phyloP scores from a whole-genome alignment of 2,329 filamentous ascomycete genomes.

The Fusarium sp. region DNA sequence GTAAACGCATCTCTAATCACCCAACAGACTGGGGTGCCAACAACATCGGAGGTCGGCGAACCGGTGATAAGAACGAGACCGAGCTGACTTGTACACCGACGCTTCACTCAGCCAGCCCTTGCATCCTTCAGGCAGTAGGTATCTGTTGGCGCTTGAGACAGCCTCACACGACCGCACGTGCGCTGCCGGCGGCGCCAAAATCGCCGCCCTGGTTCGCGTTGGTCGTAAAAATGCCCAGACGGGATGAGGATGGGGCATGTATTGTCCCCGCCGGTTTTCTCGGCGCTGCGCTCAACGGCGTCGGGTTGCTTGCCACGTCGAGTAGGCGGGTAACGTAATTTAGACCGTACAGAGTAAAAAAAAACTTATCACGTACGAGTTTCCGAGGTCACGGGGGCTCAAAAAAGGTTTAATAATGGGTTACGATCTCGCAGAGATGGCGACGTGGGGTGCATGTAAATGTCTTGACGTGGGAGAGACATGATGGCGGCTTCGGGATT shows the following conservation, averaged over 20 bases:
- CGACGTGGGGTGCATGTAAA: slow-evolving; percentile 33
- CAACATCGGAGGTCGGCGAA: neutral
- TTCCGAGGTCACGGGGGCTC: slow-evolving; percentile 1
- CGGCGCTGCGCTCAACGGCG: neutral
- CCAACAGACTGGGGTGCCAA: neutral
- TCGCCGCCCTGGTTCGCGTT: neutral
- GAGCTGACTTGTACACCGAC: neutral
- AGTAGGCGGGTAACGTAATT: neutral
- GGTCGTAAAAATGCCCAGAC: neutral
- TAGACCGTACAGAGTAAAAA: neutral
- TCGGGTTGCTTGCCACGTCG: slow-evolving; percentile 8
- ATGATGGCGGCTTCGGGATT: neutral
- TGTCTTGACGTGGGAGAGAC: neutral
- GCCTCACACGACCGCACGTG: slow-evolving; percentile 25
- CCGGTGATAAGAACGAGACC: neutral
- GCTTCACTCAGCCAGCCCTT: neutral
- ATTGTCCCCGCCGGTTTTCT: neutral
- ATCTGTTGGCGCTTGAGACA: slow-evolving; percentile 2
- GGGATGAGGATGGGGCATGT: neutral
- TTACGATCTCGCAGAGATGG: slow-evolving; percentile 16
- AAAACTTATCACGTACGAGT: slow-evolving; percentile 11
- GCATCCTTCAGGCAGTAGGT: neutral
- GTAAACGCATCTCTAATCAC: slow-evolving; percentile 11
- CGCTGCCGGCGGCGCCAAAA: neutral
- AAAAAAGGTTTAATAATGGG: slow-evolving; percentile 13